Percentiles rank a stretch among this genome's conserved stretches.
Conservation (phyloP, 129 eudicot species). For the Logfia minima region DNA sequence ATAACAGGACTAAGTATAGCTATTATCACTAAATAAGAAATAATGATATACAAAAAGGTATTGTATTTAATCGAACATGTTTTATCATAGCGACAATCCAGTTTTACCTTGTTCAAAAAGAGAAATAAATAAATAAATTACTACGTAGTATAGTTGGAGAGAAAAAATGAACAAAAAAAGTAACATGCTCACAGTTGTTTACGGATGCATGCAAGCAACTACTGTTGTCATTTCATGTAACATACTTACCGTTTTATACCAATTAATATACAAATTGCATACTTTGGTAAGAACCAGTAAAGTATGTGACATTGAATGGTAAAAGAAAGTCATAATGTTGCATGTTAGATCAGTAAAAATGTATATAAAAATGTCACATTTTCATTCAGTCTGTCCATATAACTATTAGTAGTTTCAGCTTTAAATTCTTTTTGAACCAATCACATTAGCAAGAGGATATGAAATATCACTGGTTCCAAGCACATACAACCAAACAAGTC, state of each 20-base stretch:
- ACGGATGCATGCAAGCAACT: not conserved
- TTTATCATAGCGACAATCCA: not conserved
- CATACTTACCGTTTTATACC: not conserved
- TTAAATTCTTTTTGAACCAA: slow-evolving; percentile 28
- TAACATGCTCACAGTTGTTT: not conserved
- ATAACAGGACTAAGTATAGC: not conserved
- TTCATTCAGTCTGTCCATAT: not conserved
- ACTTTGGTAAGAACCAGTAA: not conserved
- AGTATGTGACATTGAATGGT: not conserved
- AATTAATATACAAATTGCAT: not conserved
- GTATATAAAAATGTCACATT: not conserved
- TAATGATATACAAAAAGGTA: not conserved
- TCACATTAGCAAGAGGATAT: slow-evolving; percentile 15
- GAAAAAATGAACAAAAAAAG: not conserved
- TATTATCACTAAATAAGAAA: not conserved
- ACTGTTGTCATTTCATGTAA: not conserved
- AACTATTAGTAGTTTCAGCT: not conserved
- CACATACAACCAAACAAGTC: slow-evolving; percentile 23
- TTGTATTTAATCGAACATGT: not conserved
- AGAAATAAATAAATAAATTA: not conserved
- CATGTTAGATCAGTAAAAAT: not conserved
- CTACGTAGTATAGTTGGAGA: not conserved
- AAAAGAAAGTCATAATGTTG: not conserved
- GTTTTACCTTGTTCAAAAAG: not conserved
- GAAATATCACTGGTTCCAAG: slow-evolving; percentile 26